Evolutionary conservation across 2,329 filamentous ascomycete species (phyloP), one percentile per base, ranked within the genome.

Genomic region (Apiospora sp.): DNA sequence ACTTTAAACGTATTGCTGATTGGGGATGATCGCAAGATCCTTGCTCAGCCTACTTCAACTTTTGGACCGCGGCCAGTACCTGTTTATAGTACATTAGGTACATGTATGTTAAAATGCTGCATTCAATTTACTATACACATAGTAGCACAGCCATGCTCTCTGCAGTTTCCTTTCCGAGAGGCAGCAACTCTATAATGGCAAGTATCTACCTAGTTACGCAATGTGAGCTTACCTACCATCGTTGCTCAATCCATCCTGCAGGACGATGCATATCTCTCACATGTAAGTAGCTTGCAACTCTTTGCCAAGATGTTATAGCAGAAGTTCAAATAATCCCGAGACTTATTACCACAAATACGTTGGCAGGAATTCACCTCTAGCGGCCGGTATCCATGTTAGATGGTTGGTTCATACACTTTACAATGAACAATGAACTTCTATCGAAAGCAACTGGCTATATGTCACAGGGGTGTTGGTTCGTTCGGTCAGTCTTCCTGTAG

Each of bases 1-100:
- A 64, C 30, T 41, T 19, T 22, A 16, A n/a, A 22, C 22, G 54
- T 41, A 64, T 64, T 64, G 58, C 58, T 64, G 58, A 64, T 64
- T 64, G 30, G 34, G 58, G 58, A 41, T 41, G 58, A 41, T 64
- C 58, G 34, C 30, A 34, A 24, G 58, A 64, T 41, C 58, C 58
- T 41, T 64, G 54, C 54, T 34, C 54, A 7, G 44, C 51, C 30
- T 34, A 30, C 27, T 16, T 58, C 14, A 19, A 58, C 8, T 24
- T 24, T 58, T 34, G 19, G 54, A 61, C 30, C 10, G 22, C 30
- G 30, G 14, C 44, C 44, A 19, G n/a, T 49, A n/a, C 46, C 46
- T 8, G 22, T 49, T 27, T 14, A 24, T 13, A 2, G 4, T 24
- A 27, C 16, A 51, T 12, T 7, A 24, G 22, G n/a, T 49, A 22